Conservation (phyloP, 768 basidiomycete genomes). For the Lactarius indigo region DNA sequence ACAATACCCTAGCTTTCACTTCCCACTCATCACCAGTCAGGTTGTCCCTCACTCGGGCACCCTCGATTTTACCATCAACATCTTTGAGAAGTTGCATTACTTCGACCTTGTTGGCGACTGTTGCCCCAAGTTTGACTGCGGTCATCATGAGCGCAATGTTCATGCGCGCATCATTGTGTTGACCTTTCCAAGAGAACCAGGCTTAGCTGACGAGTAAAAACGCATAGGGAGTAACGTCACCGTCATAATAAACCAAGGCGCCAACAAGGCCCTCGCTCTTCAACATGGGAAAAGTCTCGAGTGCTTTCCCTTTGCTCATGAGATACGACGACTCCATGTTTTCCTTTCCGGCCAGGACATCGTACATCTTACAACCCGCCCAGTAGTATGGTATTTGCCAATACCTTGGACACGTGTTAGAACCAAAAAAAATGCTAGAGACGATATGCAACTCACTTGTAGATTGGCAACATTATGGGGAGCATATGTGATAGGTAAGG, state of each 20-base stretch:
- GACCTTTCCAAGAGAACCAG: slow-evolving; percentile 47
- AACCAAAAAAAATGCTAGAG: not conserved
- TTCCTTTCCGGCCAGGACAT: slow-evolving; percentile 89
- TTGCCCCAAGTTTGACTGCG: slow-evolving; percentile 88
- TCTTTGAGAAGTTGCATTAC: slow-evolving; percentile 77
- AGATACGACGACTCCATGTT: slow-evolving; percentile 96
- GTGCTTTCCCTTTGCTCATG: slow-evolving; percentile 90
- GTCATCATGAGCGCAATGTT: slow-evolving; percentile 94
- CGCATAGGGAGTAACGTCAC: slow-evolving; percentile 42
- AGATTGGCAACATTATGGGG: slow-evolving; percentile 96
- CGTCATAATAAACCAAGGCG: slow-evolving; percentile 96
- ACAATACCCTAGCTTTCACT: slow-evolving; percentile 69
- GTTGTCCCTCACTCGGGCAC: slow-evolving; percentile 74
- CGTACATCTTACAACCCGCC: slow-evolving; percentile 95
- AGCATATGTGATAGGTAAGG: slow-evolving; percentile 91
- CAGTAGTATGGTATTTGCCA: slow-evolving; percentile 98
- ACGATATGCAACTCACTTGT: slow-evolving; percentile 56
- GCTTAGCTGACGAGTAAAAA: slow-evolving; percentile 27
- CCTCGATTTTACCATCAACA: slow-evolving; percentile 57
- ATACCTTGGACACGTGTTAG: slow-evolving; percentile 45
- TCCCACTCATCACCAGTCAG: slow-evolving; percentile 81
- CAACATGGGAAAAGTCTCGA: slow-evolving; percentile 96
- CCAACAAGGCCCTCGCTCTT: slow-evolving; percentile 90
- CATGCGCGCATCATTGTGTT: slow-evolving; percentile 99
- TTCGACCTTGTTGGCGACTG: slow-evolving; percentile 85